These are phyloP conservation scores for Ophiostoma ulmi DNA, from an alignment of 2,329 filamentous ascomycete genomes.

Conservation along the genomic window DNA sequence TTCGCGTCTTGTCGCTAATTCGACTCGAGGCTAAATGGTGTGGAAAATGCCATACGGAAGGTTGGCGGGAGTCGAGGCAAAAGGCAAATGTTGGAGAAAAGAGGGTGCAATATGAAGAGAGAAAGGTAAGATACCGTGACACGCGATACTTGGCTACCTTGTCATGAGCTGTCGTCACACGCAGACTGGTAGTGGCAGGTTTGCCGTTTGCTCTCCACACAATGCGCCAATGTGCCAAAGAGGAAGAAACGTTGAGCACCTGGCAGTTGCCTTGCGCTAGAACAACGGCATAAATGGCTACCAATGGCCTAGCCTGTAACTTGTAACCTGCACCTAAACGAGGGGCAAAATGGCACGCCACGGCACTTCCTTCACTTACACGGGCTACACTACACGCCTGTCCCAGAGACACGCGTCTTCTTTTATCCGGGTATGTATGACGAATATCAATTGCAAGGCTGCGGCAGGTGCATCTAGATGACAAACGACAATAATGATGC, in stretches of 20 bases:
- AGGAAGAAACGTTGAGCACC: neutral
- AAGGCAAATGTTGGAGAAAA: neutral
- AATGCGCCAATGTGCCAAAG: neutral
- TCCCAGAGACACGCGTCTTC: neutral
- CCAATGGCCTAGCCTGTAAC: neutral
- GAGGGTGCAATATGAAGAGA: neutral
- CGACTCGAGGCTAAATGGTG: conserved; percentile 4
- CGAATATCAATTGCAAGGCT: neutral
- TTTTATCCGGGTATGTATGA: neutral
- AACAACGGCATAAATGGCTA: neutral
- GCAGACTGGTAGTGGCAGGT: neutral
- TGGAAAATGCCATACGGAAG: conserved; percentile 2
- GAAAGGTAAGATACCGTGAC: neutral
- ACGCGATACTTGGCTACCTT: conserved; percentile 9
- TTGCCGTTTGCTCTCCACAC: neutral
- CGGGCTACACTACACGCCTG: neutral
- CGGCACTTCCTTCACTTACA: conserved; percentile 11
- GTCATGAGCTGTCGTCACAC: conserved; percentile 2
- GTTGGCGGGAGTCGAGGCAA: neutral
- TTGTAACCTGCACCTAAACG: neutral
- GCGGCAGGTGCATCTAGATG: neutral
- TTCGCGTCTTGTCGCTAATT: conserved; percentile 8
- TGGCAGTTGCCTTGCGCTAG: neutral
- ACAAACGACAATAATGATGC: neutral
- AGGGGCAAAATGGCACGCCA: conserved; percentile 14